Evolutionary conservation across 2,329 filamentous ascomycete species (phyloP).

Genomic region (Aureobasidium sp.): DNA sequence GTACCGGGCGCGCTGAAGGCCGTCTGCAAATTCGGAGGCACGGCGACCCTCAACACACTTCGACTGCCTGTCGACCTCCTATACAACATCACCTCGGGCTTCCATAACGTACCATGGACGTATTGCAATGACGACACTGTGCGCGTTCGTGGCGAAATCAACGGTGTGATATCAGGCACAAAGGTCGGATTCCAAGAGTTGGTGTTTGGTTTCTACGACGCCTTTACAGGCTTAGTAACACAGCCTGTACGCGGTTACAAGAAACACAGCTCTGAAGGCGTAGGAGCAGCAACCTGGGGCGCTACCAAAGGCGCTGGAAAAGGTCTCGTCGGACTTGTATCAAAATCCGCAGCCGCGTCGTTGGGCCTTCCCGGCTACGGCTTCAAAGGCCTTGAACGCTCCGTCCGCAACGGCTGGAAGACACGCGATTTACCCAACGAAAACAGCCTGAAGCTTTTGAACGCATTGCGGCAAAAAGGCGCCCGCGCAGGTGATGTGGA

Average conservation of each 20-base stretch:
- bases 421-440: not conserved
- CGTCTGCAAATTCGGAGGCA: not conserved
- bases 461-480: not conserved
- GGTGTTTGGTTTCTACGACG: slow-evolving; percentile 33
- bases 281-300: not conserved
- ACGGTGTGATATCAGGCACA: slow-evolving; percentile 55
- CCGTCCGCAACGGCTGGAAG: slow-evolving; percentile 8
- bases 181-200: slow-evolving; percentile 13
- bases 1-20: not conserved
- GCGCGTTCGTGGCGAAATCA: slow-evolving; percentile 54
- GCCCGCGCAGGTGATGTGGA: not conserved
- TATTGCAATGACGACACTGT: slow-evolving; percentile 62
- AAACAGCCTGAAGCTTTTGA: not conserved
- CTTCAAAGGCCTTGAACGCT: slow-evolving; percentile 8
- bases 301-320: not conserved
- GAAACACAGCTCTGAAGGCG: slow-evolving; percentile 2
- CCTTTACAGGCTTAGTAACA: slow-evolving; percentile 52
- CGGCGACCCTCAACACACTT: not conserved
- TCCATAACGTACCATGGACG: slow-evolving; percentile 61
- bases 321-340: not conserved
- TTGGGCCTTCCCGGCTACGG: slow-evolving; percentile 1
- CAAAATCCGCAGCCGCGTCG: not conserved
- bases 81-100: slow-evolving; percentile 52
- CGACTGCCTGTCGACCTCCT: slow-evolving; percentile 1
- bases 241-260: slow-evolving; percentile 50